phyloP scores from a whole-genome alignment of 257 asterid species.

The Echites panduratus region DNA sequence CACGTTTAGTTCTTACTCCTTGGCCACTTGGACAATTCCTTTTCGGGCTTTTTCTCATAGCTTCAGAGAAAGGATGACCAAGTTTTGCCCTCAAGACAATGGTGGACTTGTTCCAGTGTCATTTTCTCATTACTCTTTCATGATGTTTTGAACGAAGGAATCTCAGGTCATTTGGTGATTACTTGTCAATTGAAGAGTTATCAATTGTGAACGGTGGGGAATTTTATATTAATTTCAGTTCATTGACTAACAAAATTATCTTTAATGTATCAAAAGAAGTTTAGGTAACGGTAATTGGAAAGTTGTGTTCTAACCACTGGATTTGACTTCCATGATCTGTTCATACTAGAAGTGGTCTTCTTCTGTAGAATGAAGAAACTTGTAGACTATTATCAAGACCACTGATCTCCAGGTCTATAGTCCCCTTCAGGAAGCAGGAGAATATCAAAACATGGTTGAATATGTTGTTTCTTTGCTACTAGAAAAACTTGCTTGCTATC shows the following conservation, averaged over 20 bases:
- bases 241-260: no score
- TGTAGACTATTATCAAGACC: no score
- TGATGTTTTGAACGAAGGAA: no score
- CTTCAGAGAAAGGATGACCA: background rate
- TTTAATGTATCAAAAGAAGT: no score
- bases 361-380: background rate
- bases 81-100: no score
- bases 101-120: no score
- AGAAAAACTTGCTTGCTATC: slow-evolving; percentile 9
- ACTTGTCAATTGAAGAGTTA: no score
- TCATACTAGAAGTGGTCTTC: background rate
- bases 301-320: background rate
- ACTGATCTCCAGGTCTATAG: background rate
- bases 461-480: slow-evolving; percentile 9
- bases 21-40: background rate
- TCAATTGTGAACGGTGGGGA: background rate
- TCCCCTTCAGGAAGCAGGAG: background rate
- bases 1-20: background rate
- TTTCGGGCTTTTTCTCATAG: background rate
- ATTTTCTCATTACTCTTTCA: no score
- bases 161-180: background rate
- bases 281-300: no score
- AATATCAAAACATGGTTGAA: slow-evolving; percentile 11
- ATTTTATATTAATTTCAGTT: background rate
- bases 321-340: background rate